These are phyloP conservation scores for Aspergillus calidoustus DNA, from an alignment of 2,329 filamentous ascomycete species.

Conservation along the genomic window DNA sequence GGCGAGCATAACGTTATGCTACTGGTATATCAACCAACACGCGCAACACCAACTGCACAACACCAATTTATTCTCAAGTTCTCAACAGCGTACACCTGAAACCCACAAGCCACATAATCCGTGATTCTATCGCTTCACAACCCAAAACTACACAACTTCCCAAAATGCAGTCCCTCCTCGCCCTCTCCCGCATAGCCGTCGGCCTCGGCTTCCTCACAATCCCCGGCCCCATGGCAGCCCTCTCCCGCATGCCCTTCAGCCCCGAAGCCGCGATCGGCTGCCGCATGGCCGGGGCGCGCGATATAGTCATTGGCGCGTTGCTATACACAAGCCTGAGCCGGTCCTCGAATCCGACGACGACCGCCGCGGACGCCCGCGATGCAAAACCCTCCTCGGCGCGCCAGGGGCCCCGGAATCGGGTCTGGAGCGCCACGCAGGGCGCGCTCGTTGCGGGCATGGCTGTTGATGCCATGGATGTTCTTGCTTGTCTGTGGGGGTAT, in stretches of 20 bases:
- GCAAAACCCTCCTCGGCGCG: too few species aligned
- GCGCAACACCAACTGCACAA: too few species aligned
- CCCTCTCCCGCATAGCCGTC: not conserved
- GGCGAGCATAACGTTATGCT: too few species aligned
- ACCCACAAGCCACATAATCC: too few species aligned
- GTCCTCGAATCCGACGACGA: too few species aligned
- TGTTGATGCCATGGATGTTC: not conserved
- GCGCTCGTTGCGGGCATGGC: not conserved
- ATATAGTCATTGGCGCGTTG: not conserved
- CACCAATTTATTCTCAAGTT: too few species aligned
- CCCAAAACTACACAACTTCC: too few species aligned
- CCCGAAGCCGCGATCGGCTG: not conserved
- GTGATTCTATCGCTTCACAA: too few species aligned
- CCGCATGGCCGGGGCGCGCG: not conserved
- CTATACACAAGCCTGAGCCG: not conserved
- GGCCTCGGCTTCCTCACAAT: not conserved
- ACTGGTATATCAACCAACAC: too few species aligned
- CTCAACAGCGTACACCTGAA: too few species aligned
- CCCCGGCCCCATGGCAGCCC: not conserved
- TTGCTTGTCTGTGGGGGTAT: not conserved
- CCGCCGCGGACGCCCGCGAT: too few species aligned
- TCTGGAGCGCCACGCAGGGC: not conserved
- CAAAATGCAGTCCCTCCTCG: not conserved
- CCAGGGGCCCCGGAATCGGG: not conserved
- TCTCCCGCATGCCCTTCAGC: not conserved